Conservation (phyloP, 1,139 yeast genomes). For the Magnusiomyces sp. region DNA sequence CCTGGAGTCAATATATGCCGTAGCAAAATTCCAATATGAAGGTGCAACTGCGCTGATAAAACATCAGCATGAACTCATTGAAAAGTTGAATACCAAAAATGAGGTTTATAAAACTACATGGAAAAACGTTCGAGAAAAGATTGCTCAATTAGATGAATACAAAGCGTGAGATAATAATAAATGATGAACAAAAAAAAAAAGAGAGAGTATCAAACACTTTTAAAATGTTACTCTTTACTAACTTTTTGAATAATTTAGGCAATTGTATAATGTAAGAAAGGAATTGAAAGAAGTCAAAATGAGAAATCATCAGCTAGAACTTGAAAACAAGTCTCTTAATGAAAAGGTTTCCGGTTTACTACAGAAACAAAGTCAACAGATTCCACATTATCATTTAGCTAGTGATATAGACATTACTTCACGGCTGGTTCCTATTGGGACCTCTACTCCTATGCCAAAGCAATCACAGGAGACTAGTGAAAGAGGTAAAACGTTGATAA, state of each 20-base stretch:
- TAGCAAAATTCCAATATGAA: constrained; percentile 14
- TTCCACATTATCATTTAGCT: too few relatives aligned
- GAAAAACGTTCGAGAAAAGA: constrained; percentile 14
- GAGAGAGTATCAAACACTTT: too few relatives aligned
- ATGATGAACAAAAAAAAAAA: too few relatives aligned
- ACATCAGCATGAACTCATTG: constrained; percentile 11
- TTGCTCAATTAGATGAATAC: constrained; percentile 12
- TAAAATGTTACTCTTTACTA: too few relatives aligned
- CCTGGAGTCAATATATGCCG: constrained; percentile 12
- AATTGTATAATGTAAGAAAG: not conserved
- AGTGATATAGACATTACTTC: too few relatives aligned
- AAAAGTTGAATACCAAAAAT: constrained; percentile 10
- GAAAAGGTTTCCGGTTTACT: too few relatives aligned
- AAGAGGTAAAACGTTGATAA: too few relatives aligned
- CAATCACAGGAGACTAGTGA: too few relatives aligned
- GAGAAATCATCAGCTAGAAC: not conserved
- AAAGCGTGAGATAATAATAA: constrained; percentile 10
- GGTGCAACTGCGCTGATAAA: constrained; percentile 10
- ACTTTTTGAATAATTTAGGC: too few relatives aligned
- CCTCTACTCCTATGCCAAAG: too few relatives aligned
- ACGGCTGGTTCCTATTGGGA: too few relatives aligned
- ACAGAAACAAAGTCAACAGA: too few relatives aligned
- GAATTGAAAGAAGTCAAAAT: not conserved
- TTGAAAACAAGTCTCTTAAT: not conserved
- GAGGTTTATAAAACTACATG: constrained; percentile 12